A percentile compares a stretch with the other conserved stretches of the same genome.
These are phyloP conservation scores for Aspergillus fumigatus DNA, from an alignment of 2,329 filamentous ascomycete species.

Conservation along the genomic window DNA sequence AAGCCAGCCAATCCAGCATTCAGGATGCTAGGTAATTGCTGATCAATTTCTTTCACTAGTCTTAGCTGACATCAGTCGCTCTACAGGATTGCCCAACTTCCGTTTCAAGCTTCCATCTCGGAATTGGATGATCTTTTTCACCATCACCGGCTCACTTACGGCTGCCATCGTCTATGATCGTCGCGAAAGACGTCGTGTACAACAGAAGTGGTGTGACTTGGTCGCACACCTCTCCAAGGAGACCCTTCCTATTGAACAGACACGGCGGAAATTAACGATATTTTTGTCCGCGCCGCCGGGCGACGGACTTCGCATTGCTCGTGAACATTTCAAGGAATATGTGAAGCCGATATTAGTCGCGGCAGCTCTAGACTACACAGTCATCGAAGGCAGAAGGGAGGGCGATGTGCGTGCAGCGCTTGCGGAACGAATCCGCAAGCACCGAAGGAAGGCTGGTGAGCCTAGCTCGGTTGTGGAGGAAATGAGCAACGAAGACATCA, in stretches of 20 bases:
- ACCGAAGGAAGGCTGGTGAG: slow-evolving; percentile 58
- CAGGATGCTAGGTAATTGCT: slow-evolving; percentile 18
- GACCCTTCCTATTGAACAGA: slow-evolving; percentile 63
- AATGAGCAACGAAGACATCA: slow-evolving; percentile 54
- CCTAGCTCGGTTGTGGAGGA: slow-evolving; percentile 41
- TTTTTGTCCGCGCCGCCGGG: slow-evolving; percentile 82
- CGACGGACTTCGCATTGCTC: slow-evolving; percentile 76
- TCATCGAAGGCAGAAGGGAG: slow-evolving; percentile 84
- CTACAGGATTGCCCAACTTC: slow-evolving; percentile 71
- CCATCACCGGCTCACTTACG: slow-evolving; percentile 71
- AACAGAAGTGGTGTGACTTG: slow-evolving; percentile 78
- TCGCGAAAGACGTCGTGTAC: slow-evolving; percentile 78
- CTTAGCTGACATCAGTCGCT: background rate
- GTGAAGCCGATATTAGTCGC: slow-evolving; percentile 88
- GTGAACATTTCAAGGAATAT: slow-evolving; percentile 94
- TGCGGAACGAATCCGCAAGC: slow-evolving; percentile 74
- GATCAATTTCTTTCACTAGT: background rate
- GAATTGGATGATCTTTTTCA: slow-evolving; percentile 96
- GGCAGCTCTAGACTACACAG: slow-evolving; percentile 91
- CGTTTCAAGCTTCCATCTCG: slow-evolving; percentile 82
- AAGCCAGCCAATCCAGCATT: slow-evolving; percentile 19
- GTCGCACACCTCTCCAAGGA: slow-evolving; percentile 82
- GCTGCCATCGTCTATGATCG: slow-evolving; percentile 86
- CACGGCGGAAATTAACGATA: slow-evolving; percentile 80
- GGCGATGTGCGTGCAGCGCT: slow-evolving; percentile 87